Percentiles rank a stretch among this genome's conserved stretches.
phyloP scores from a whole-genome alignment of 2,329 filamentous ascomycete species.

The Scedosporium dehoogii region DNA sequence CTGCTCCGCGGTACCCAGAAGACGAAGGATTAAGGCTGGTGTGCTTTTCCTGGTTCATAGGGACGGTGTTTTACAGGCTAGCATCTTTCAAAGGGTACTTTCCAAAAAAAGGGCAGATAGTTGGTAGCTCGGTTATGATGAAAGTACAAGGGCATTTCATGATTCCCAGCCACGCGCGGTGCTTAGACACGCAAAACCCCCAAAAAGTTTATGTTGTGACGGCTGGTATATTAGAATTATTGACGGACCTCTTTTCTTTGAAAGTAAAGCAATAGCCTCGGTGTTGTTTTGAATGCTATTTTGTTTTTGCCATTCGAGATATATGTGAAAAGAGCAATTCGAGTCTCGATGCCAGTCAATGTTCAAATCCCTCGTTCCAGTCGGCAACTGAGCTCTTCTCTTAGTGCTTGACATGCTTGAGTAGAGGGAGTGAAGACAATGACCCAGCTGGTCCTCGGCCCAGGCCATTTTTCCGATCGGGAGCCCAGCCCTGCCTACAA shows the following conservation, averaged over 20 bases:
- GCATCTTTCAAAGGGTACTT: conserved; percentile 45
- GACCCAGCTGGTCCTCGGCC: too few species aligned
- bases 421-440: too few species aligned
- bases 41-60: conserved; percentile 44
- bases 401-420: too few species aligned
- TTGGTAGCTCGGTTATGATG: conserved; percentile 34
- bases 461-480: too few species aligned
- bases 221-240: conserved; percentile 6
- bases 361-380: too few species aligned
- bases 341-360: neutral
- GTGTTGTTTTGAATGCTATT: conserved; percentile 6
- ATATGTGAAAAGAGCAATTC: neutral
- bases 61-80: conserved; percentile 52
- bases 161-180: conserved; percentile 6
- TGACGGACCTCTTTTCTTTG: conserved; percentile 1
- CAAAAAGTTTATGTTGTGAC: conserved; percentile 3
- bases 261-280: neutral
- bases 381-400: too few species aligned
- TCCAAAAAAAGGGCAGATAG: conserved; percentile 29
- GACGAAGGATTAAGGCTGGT: conserved; percentile 77
- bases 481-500: too few species aligned
- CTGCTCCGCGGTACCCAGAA: conserved; percentile 99
- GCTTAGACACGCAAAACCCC: conserved; percentile 1
- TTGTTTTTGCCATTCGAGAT: neutral
- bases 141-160: conserved; percentile 18